Conservation (phyloP, 352 stramenopile species). For the Pythium folliculosum region DNA sequence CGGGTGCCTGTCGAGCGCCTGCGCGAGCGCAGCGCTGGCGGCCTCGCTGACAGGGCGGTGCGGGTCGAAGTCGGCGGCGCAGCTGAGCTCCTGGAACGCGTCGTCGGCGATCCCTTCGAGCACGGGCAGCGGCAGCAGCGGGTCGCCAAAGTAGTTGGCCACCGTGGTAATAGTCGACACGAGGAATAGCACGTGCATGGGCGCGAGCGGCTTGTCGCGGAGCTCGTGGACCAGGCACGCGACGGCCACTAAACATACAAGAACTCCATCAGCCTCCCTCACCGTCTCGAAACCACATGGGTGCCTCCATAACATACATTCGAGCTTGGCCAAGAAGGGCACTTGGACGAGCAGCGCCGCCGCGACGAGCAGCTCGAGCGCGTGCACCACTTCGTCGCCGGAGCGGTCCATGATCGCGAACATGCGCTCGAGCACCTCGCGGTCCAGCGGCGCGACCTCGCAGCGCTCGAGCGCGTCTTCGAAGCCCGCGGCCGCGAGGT, state of each 20-base stretch:
- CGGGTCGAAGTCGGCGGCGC: constrained; percentile 21
- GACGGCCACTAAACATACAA: constrained; percentile 10
- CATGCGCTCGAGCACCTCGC: constrained; percentile 52
- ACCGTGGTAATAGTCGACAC: constrained; percentile 45
- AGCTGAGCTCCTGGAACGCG: constrained; percentile 32
- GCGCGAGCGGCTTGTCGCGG: constrained; percentile 20
- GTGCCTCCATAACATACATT: constrained; percentile 29
- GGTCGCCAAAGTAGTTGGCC: constrained; percentile 65
- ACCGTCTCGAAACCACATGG: too few relatives aligned
- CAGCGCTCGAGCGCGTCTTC: constrained; percentile 40
- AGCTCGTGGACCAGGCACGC: constrained; percentile 20
- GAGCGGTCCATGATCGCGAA: constrained; percentile 67
- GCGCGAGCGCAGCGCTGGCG: constrained; percentile 12
- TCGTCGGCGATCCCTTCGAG: constrained; percentile 36
- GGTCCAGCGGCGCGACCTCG: constrained; percentile 46
- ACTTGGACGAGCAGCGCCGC: constrained; percentile 45
- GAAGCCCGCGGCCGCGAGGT: constrained; percentile 43
- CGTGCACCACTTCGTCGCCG: constrained; percentile 49
- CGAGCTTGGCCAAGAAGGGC: constrained; percentile 42
- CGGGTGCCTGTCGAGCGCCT: constrained; percentile 37
- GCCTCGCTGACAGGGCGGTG: background rate
- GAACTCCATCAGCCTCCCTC: background rate
- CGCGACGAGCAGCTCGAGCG: constrained; percentile 47
- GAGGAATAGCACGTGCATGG: constrained; percentile 43
- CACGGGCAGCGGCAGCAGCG: constrained; percentile 34